These are phyloP conservation scores for Fraxinus angustifolia DNA, from an alignment of 305 asterid species.

Conservation along the genomic window DNA sequence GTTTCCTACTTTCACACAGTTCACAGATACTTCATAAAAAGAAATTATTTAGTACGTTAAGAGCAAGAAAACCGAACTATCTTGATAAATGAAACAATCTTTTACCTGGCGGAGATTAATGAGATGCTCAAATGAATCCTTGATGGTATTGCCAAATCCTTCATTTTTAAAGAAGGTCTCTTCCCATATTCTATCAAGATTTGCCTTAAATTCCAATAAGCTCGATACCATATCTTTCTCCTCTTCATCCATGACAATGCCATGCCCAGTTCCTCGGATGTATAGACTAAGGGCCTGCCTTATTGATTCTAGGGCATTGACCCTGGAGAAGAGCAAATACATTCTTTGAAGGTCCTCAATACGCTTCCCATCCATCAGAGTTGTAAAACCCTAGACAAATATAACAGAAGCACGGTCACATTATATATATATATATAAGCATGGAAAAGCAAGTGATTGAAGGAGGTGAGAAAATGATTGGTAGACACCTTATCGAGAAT, in stretches of 20 bases:
- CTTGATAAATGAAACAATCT: not conserved
- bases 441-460: not conserved
- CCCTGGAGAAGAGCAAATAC: constrained; percentile 69
- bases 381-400: constrained; percentile 69
- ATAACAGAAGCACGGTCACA: constrained; percentile 14
- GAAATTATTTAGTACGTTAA: not conserved
- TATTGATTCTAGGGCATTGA: constrained; percentile 78
- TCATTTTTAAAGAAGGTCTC: constrained; percentile 86
- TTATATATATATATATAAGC: not conserved
- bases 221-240: constrained; percentile 94
- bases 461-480: constrained; percentile 4
- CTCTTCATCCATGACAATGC: constrained; percentile 91
- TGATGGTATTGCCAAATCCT: constrained; percentile 80
- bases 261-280: constrained; percentile 82
- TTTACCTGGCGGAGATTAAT: constrained; percentile 94
- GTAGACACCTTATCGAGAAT: constrained; percentile 79
- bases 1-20: not conserved
- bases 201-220: constrained; percentile 81
- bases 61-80: not conserved
- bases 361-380: constrained; percentile 91
- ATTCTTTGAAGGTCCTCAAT: constrained; percentile 81
- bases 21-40: not conserved
- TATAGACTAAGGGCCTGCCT: constrained; percentile 77
- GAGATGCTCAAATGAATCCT: constrained; percentile 94
- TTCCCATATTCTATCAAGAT: constrained; percentile 91